Percentiles rank a stretch among this genome's conserved stretches.
These are phyloP conservation scores for Penicillium sumatraense DNA, from an alignment of 2,329 filamentous ascomycete genomes.

Conservation along the genomic window DNA sequence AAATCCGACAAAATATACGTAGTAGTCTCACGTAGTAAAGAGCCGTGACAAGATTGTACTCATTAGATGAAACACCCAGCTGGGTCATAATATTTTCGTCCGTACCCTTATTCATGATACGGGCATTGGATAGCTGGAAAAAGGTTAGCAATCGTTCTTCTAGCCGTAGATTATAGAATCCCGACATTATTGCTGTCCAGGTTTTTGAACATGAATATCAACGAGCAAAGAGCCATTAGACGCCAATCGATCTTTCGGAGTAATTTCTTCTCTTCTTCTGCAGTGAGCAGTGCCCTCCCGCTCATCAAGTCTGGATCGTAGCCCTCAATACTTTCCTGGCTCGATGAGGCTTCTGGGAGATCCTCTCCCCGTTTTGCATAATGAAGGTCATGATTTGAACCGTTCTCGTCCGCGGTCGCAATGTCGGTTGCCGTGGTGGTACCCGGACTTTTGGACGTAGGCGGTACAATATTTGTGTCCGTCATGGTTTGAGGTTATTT, in stretches of 20 bases:
- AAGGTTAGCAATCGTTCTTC: slow-evolving; percentile 4
- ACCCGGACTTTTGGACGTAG: too few relatives aligned
- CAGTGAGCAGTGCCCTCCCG: slow-evolving; percentile 38
- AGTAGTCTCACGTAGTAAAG: slow-evolving; percentile 38
- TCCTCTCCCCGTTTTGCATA: too few relatives aligned
- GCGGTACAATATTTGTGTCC: too few relatives aligned
- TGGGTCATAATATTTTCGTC: slow-evolving; percentile 31
- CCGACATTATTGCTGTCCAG: slow-evolving; percentile 37
- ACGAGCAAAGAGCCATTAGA: slow-evolving; percentile 46
- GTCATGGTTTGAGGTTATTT: too few relatives aligned
- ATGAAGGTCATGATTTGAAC: too few relatives aligned
- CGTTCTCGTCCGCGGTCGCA: too few relatives aligned
- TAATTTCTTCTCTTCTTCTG: slow-evolving; percentile 52
- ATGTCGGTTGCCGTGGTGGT: too few relatives aligned
- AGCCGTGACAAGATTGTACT: slow-evolving; percentile 40
- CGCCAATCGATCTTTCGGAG: slow-evolving; percentile 50
- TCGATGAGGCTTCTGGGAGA: too few relatives aligned
- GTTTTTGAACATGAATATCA: slow-evolving; percentile 31
- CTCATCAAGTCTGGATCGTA: slow-evolving; percentile 38
- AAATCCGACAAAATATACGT: too few relatives aligned
- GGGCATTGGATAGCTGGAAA: slow-evolving; percentile 37
- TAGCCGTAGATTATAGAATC: neutral
- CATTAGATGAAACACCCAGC: slow-evolving; percentile 33
- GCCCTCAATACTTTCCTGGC: slow-evolving; percentile 29
- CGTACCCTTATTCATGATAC: slow-evolving; percentile 42